Conservation (phyloP, 139 green algal species). For the Chlamydomonas sphaeroides region DNA sequence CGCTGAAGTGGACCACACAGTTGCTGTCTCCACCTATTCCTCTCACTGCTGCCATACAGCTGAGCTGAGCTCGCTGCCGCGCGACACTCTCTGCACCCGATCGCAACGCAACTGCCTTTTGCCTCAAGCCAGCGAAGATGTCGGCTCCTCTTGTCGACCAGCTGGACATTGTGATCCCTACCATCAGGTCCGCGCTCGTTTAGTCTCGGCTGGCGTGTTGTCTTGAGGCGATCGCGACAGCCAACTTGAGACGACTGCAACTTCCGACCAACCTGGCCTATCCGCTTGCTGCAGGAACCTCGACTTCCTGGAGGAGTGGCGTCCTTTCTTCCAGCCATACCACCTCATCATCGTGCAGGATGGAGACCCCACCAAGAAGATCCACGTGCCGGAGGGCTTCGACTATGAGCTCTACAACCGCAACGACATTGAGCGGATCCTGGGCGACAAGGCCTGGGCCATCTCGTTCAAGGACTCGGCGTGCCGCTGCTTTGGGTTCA, state of each 20-base stretch:
- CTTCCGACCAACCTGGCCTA: too few relatives aligned
- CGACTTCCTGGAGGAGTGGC: conserved; percentile 90
- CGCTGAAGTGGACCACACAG: too few relatives aligned
- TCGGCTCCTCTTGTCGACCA: neutral
- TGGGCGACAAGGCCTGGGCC: conserved; percentile 93
- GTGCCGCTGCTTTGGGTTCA: conserved; percentile 95
- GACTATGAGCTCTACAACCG: conserved; percentile 96
- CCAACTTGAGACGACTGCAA: too few relatives aligned
- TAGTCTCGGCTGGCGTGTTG: too few relatives aligned
- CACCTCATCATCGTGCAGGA: conserved; percentile 95
- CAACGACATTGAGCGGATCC: conserved; percentile 94
- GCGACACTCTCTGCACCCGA: too few relatives aligned
- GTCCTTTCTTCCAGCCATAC: conserved; percentile 90
- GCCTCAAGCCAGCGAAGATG: neutral
- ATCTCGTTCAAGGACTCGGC: conserved; percentile 97
- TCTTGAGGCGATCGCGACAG: too few relatives aligned
- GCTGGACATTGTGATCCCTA: neutral
- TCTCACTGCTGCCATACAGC: too few relatives aligned
- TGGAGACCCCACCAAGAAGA: conserved; percentile 84
- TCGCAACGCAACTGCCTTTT: neutral
- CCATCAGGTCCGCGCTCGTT: neutral
- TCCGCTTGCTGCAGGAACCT: conserved; percentile 70
- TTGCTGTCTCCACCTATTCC: too few relatives aligned
- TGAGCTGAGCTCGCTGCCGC: too few relatives aligned
- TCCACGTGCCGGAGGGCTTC: conserved; percentile 89